Base-by-base conservation (phyloP, 345 rosid genomes). In the Raphanus sativus region DNA sequence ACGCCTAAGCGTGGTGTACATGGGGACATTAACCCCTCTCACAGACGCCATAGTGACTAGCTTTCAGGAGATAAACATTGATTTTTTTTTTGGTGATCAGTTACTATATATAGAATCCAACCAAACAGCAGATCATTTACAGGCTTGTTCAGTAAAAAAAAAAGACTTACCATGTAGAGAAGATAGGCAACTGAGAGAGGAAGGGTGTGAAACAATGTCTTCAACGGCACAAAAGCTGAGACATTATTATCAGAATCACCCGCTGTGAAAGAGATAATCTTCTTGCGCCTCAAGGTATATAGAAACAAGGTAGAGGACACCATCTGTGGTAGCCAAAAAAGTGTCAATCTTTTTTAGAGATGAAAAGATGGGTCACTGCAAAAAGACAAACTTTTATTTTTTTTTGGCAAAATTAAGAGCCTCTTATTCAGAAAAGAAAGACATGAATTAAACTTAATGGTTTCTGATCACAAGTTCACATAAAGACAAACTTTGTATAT, bases 1-100 rank as follows among this genome's bases (percentile, higher is more conserved):
- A 77, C 99, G 91, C 82, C 99, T 89, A 69, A 96, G 94, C 4
- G 99, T 91, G 65, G 99, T 96, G 80, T 96, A 96, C 99, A 96
- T 93, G 62, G 98, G 99, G 79, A 96, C 96, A 86, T 93, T 96
- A 58, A 96, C 99, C 66, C 99, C 98, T 45, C 98, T 96, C 38
- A 93, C 84, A 80, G 98, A 87, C 82, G 91, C 98, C 94, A 96
- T 90, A 7, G 93, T 83, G 59, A 84, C 96, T 85, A 95, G 86
- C 97, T 92, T 89, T 79, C 85, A 84, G 70, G 68, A 82, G 78
- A 85, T 82, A 80, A 7, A 70, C 48, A 75, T 56, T 3, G 10
- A 21, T 21, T 21, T 21, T 21, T 21, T 21, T 21, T 21, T 21
- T 21, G 21, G 21, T 52, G 61, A 54, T 79, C 68, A 62, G 74